Conservation (phyloP, 495 filamentous ascomycete genomes). For the Penicillium atrosanguineum region DNA sequence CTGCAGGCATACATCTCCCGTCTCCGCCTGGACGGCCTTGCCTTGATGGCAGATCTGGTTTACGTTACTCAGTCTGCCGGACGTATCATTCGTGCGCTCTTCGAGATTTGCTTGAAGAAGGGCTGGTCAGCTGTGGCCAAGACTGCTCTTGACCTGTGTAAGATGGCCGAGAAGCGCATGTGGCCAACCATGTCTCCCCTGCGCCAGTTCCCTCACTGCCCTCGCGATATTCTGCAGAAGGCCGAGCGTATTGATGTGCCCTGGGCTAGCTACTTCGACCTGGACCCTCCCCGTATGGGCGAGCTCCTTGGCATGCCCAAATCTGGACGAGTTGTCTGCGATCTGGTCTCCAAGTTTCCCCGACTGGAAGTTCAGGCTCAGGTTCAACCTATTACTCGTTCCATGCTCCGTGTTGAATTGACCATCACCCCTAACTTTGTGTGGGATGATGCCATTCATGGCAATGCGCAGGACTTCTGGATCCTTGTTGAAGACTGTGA, state of each 20-base stretch:
- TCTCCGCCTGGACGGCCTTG: slow-evolving; percentile 88
- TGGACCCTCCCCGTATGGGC: slow-evolving; percentile 95
- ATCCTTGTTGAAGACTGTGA: slow-evolving; percentile 96
- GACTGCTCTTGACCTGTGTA: slow-evolving; percentile 90
- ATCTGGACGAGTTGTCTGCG: slow-evolving; percentile 80
- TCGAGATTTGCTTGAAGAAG: slow-evolving; percentile 94
- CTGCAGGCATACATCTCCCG: slow-evolving; percentile 96
- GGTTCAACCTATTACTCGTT: slow-evolving; percentile 91
- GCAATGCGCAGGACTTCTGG: slow-evolving; percentile 89
- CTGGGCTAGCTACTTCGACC: slow-evolving; percentile 90
- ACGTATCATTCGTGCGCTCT: slow-evolving; percentile 91
- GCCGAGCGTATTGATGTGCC: slow-evolving; percentile 92
- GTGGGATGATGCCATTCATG: slow-evolving; percentile 91
- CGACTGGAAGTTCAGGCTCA: slow-evolving; percentile 87
- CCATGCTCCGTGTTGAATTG: slow-evolving; percentile 91
- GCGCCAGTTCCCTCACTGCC: slow-evolving; percentile 80
- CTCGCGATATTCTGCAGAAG: slow-evolving; percentile 83
- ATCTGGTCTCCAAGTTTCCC: slow-evolving; percentile 87
- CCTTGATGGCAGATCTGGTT: slow-evolving; percentile 97
- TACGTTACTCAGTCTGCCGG: slow-evolving; percentile 98
- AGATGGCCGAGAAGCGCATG: slow-evolving; percentile 99
- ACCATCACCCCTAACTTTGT: slow-evolving; percentile 94
- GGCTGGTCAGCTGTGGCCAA: slow-evolving; percentile 94
- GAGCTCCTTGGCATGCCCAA: slow-evolving; percentile 92
- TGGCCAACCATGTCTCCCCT: slow-evolving; percentile 98